These are phyloP conservation scores for Saccharomycopsis fibuligera DNA, from an alignment of 805 yeast genomes.

Conservation along the genomic window DNA sequence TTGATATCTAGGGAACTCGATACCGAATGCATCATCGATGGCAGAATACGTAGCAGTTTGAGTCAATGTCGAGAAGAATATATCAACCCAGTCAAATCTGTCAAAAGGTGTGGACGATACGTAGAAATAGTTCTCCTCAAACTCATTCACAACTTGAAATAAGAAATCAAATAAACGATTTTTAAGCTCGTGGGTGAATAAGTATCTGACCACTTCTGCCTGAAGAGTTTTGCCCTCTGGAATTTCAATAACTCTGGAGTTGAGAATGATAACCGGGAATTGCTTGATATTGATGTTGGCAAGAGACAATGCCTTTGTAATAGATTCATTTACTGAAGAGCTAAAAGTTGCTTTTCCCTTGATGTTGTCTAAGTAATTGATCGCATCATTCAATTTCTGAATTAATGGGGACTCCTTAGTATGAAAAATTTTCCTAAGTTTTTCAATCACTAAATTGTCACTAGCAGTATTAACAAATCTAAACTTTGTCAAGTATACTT, in stretches of 20 bases:
- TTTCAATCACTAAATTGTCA: constrained; percentile 22
- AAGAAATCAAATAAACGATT: constrained; percentile 36
- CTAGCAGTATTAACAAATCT: constrained; percentile 31
- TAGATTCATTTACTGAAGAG: constrained; percentile 21
- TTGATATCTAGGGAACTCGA: constrained; percentile 13
- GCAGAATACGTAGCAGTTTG: constrained; percentile 37
- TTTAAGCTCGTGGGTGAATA: constrained; percentile 41
- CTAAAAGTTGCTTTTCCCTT: too few relatives aligned
- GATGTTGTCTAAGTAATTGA: neutral
- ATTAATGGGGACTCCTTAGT: neutral
- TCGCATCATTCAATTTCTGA: neutral
- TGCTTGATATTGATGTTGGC: constrained; percentile 4
- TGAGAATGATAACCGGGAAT: constrained; percentile 33
- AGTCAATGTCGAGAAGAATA: constrained; percentile 37
- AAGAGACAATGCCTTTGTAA: constrained; percentile 20
- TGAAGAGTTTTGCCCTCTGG: constrained; percentile 25
- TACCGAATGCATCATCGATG: constrained; percentile 4
- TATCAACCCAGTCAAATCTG: constrained; percentile 40
- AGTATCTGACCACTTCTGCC: constrained; percentile 26
- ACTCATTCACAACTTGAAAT: constrained; percentile 23
- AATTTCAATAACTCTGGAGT: constrained; percentile 46
- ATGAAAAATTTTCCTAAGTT: neutral
- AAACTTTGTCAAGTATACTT: constrained; percentile 33
- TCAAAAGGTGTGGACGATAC: constrained; percentile 11
- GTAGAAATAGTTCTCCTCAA: constrained; percentile 23